Percentiles rank a stretch among this genome's conserved stretches.
phyloP scores from a whole-genome alignment of 2,329 filamentous ascomycete genomes.

The Penicillium sp. region DNA sequence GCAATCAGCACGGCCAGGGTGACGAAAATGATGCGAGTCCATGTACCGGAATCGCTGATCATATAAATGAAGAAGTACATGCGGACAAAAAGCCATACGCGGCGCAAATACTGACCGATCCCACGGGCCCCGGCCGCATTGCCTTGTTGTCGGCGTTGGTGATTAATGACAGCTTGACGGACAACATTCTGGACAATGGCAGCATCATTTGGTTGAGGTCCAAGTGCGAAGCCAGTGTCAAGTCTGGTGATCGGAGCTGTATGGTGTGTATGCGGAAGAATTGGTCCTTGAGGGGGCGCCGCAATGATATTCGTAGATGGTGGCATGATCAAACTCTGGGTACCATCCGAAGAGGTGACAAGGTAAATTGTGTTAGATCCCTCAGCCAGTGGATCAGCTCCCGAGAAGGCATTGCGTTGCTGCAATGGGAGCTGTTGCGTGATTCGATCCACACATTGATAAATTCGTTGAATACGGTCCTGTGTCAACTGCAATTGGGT shows the following conservation, averaged over 20 bases:
- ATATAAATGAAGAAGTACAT: slow-evolving; percentile 60
- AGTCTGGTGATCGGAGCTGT: slow-evolving; percentile 3
- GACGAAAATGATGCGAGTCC: slow-evolving; percentile 44
- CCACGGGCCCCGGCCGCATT: slow-evolving; percentile 34
- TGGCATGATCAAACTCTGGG: neutral
- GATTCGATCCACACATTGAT: neutral
- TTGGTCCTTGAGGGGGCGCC: neutral
- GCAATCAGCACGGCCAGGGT: slow-evolving; percentile 37
- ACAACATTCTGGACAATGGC: slow-evolving; percentile 30
- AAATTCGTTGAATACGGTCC: no score
- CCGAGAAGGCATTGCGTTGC: neutral
- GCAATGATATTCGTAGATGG: neutral
- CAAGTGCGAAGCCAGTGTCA: neutral
- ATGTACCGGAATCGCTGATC: slow-evolving; percentile 51
- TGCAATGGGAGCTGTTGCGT: no score
- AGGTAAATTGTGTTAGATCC: neutral
- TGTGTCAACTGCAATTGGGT: no score
- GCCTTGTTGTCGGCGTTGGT: slow-evolving; percentile 20
- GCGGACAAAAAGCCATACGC: slow-evolving; percentile 58
- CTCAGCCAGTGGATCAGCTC: neutral
- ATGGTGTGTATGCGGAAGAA: neutral
- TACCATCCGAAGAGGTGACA: neutral
- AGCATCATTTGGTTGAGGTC: slow-evolving; percentile 8
- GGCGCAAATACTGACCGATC: slow-evolving; percentile 42
- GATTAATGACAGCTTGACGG: slow-evolving; percentile 34